Conservation (phyloP, 768 basidiomycete genomes). For the Boletus insuetus region DNA sequence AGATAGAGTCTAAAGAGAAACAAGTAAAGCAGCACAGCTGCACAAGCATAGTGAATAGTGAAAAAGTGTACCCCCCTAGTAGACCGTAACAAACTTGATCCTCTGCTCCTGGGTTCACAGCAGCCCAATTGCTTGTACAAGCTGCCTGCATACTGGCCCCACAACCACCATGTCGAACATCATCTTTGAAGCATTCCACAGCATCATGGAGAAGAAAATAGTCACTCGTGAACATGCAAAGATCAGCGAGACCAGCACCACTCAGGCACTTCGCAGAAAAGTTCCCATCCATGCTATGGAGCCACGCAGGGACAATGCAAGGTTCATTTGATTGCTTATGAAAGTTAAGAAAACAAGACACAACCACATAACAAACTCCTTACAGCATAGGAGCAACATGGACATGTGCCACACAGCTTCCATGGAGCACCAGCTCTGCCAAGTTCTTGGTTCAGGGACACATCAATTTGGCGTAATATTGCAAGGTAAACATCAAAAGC, state of each 20-base stretch:
- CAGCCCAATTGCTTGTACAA: no score
- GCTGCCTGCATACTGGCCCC: no score
- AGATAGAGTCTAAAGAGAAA: no score
- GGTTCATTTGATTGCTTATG: no score
- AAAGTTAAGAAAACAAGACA: background rate
- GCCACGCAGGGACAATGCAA: background rate
- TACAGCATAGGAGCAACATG: background rate
- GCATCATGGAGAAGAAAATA: background rate
- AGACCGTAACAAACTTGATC: no score
- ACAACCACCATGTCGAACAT: no score
- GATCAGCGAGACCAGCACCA: background rate
- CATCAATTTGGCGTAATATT: background rate
- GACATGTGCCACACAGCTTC: background rate
- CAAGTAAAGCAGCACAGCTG: no score
- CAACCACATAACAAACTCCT: background rate
- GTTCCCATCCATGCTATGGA: background rate
- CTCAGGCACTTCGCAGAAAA: background rate
- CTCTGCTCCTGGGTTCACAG: no score
- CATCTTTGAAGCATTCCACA: background rate
- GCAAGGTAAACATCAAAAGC: background rate
- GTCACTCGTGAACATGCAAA: background rate
- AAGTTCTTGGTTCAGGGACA: background rate
- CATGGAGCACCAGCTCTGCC: background rate
- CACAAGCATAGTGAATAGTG: no score
- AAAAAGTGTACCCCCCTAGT: no score